Percentiles rank a stretch among this genome's conserved stretches.
Conservation (phyloP, 352 stramenopile species). For the Phytophthora litchii region DNA sequence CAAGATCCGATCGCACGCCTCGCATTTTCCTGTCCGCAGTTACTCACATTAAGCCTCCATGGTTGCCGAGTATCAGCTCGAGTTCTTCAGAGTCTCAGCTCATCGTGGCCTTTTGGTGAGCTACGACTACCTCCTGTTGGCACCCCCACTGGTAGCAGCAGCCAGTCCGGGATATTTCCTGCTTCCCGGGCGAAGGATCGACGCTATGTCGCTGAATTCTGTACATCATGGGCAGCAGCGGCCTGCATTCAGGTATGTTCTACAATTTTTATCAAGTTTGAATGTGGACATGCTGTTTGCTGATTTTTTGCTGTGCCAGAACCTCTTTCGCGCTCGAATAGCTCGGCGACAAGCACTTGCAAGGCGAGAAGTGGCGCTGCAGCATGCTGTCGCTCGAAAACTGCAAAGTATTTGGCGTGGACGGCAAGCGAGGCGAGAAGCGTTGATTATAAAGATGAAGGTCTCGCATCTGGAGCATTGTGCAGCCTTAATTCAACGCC, state of each 20-base stretch:
- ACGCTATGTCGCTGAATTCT: constrained; percentile 64
- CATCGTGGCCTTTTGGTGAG: constrained; percentile 67
- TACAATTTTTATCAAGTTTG: background rate
- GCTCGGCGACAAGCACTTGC: constrained; percentile 36
- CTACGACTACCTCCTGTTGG: constrained; percentile 43
- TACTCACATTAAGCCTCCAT: constrained; percentile 73
- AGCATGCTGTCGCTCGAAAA: constrained; percentile 46
- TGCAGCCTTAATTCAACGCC: constrained; percentile 70
- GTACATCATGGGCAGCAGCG: constrained; percentile 57
- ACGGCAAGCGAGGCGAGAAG: constrained; percentile 48
- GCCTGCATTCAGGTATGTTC: constrained; percentile 58
- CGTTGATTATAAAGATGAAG: constrained; percentile 55
- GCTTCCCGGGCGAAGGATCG: constrained; percentile 69
- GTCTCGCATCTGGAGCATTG: constrained; percentile 50
- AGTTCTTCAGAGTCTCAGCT: constrained; percentile 64
- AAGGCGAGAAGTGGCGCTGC: constrained; percentile 45
- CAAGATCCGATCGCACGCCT: constrained; percentile 67
- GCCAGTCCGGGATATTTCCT: constrained; percentile 71
- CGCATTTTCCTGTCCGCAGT: constrained; percentile 64
- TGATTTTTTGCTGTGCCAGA: constrained; percentile 35
- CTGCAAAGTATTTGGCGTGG: constrained; percentile 80
- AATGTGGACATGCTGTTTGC: background rate
- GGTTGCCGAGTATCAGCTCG: constrained; percentile 67
- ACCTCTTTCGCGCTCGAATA: constrained; percentile 58
- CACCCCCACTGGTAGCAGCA: constrained; percentile 14